Base-by-base conservation (phyloP, 352 stramenopile species). In the Pythium insidiosum region DNA sequence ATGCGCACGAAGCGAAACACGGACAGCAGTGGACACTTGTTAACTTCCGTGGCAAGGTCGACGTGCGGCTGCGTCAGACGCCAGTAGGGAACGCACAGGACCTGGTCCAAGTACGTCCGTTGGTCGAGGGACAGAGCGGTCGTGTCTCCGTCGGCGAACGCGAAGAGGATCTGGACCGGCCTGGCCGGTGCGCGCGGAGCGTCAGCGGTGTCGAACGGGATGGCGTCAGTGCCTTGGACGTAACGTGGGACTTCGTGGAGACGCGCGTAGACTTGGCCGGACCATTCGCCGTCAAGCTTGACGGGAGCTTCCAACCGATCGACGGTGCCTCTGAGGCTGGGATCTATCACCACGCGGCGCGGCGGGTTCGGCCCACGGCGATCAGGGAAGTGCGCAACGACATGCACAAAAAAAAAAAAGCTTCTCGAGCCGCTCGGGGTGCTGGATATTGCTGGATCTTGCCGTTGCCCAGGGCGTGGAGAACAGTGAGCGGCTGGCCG, bases 1-100 rank as follows among this genome's bases (percentile, higher is more conserved):
- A 51, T 15, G 2, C 46, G 46, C 12, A 22, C 37, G 20, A 53
- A 53, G 3, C 37, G 46, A 9, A 53, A 53, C 3, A 53, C 26
- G 4, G 46, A 19, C 1, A 53, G 46, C 26, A 53, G 22, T 20
- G 43, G 46, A 21, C 46, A 28, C 22, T 53, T 28, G n/a, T 39
- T 16, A 5, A 41, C 7, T 16, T 53, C 44, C 2, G 16, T 4
- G 3, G 20, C 18, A 6, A 53, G 37, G 10, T 35, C 22, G 0
- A 18, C 0, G 16, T 46, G 6, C 21, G 38, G 36, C 15, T 40
- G 46, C 4, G 36, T 46, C 18, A 53, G 29, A 5, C 37, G 37
- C 46, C 46, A 46, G 21, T 41, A 44, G 24, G 44, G 44, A 4
- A 52, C 34, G 35, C 44, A 44, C 1, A 41, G 20, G 22, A n/a